Base-by-base conservation (phyloP, 2,329 filamentous ascomycete genomes). In the Trichoderma simmonsii region DNA sequence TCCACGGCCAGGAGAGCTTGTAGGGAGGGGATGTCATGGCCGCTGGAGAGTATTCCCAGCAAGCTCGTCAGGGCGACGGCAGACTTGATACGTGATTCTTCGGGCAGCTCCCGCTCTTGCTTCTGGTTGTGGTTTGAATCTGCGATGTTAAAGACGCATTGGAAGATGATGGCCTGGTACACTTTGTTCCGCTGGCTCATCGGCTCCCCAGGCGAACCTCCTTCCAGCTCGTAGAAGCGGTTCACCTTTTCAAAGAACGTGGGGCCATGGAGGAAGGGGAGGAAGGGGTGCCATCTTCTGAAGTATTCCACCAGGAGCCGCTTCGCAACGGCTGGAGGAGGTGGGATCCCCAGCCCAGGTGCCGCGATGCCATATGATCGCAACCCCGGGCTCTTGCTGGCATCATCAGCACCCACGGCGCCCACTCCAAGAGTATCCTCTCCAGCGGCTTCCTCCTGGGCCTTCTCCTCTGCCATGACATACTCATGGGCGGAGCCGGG, bases 91-190 rank as follows among this genome's bases (percentile, higher is more conserved):
- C 66, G 66, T 3, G 66, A 70, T 15, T 70, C 66, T 54, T 70
- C 66, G 2, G 66, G 66, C 15, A 70, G 57, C 39, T 70, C 66
- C 14, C 66, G 57, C 12, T 70, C 66, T 18, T 70, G 36, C 28
- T 70, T 70, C 21, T 70, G 66, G 30, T 70, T 70, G 57, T 70
- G 66, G 5, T 70, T 70, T 6, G 66, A 70, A 28, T 70, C 66
- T 28, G 66, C 66, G 34, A 70, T 70, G 66, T 70, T 70, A 39
- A 70, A 70, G 6, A 70, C 57, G 39, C 66, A 62, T 24, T 70
- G 66, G 39, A 70, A 70, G 39, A 70, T 70, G 66, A 70, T 70
- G 66, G 66, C 66, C 66, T 70, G 66, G 21, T 70, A 70, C 39
- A 70, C 66, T 30, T 70, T 70, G 57, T 59, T 59, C 36, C 66